Evolutionary conservation across 768 basidiomycete genomes (phyloP).

Genomic region (Boletus sensibilis): DNA sequence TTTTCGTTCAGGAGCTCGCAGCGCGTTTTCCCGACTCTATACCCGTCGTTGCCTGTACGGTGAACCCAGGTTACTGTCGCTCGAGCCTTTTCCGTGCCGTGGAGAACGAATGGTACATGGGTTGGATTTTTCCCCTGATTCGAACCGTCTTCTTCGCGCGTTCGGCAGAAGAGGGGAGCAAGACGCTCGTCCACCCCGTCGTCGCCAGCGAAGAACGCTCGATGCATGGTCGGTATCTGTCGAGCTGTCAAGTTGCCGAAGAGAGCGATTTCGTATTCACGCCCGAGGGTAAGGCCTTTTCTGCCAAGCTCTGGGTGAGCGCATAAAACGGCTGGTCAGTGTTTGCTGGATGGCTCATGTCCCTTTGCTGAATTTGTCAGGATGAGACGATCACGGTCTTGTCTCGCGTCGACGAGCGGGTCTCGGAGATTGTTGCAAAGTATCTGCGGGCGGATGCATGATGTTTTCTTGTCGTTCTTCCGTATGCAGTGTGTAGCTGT

Average conservation of each 20-base stretch:
- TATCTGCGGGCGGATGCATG: slow-evolving; percentile 1
- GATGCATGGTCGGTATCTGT: slow-evolving; percentile 30
- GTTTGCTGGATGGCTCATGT: not conserved
- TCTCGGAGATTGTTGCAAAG: slow-evolving; percentile 16
- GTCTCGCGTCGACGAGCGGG: slow-evolving; percentile 14
- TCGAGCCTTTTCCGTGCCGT: slow-evolving; percentile 27
- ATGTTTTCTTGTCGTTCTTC: not conserved
- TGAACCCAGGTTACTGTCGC: slow-evolving; percentile 34
- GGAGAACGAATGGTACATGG: slow-evolving; percentile 10
- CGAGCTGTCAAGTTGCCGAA: slow-evolving; percentile 20
- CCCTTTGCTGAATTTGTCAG: not conserved
- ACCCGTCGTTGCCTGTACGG: slow-evolving; percentile 27
- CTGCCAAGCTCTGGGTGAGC: slow-evolving; percentile 32
- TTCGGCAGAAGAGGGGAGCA: slow-evolving; percentile 33
- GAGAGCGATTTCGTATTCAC: slow-evolving; percentile 31
- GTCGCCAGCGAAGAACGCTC: slow-evolving; percentile 15
- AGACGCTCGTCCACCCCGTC: slow-evolving; percentile 32
- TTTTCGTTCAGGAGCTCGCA: slow-evolving; percentile 32
- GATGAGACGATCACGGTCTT: slow-evolving; percentile 18
- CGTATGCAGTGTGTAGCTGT: not conserved
- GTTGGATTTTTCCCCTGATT: slow-evolving; percentile 2
- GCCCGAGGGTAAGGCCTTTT: slow-evolving; percentile 26
- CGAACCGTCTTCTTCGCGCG: slow-evolving; percentile 18
- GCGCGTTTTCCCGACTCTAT: slow-evolving; percentile 21
- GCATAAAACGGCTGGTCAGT: not conserved